Evolutionary conservation across 2,329 filamentous ascomycete genomes (phyloP), one percentile per base, ranked within the genome.

Genomic region (Dactylellina parvicollis): DNA sequence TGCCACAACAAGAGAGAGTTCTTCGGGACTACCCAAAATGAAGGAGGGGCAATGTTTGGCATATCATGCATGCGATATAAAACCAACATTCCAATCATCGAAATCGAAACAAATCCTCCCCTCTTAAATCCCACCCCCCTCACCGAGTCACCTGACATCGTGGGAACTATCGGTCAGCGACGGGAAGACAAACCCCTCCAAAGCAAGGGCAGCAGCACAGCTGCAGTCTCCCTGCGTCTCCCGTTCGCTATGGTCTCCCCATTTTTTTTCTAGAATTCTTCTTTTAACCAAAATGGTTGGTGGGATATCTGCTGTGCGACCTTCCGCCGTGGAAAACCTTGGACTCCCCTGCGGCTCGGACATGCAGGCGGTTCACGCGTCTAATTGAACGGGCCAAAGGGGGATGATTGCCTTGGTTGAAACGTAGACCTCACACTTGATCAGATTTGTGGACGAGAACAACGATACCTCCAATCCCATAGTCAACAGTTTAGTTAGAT

Each of bases 141-240:
- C 47, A 54, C 50, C 49, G 47, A 3, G 32, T 66, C 62, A 67
- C 62, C 40, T 67, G 62, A 67, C 36, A 50, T 67, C 52, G 62
- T 12, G 62, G 52, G 38, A 36, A 24, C 5, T 20, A 7, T 5
- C 20, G 7, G n/a, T 4, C 20, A 16, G 1, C 4, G 32, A 52
- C 10, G 44, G 42, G 34, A 30, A 32, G 28, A 7, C 7, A 3
- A 12, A n/a, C 28, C 18, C 12, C 44, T 18, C 50, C 30, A 26
- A 59, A 4, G 55, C 28, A 59, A 59, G 55, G n/a, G n/a, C n/a
- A n/a, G n/a, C n/a, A n/a, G n/a, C n/a, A n/a, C n/a, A n/a, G n/a
- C n/a, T n/a, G n/a, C n/a, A n/a, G n/a, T n/a, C n/a, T n/a, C n/a
- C n/a, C n/a, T n/a, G n/a, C n/a, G n/a, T n/a, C n/a, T 30, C 4